phyloP scores from a whole-genome alignment of 2,329 filamentous ascomycete genomes.

The Penicillium sp. region DNA sequence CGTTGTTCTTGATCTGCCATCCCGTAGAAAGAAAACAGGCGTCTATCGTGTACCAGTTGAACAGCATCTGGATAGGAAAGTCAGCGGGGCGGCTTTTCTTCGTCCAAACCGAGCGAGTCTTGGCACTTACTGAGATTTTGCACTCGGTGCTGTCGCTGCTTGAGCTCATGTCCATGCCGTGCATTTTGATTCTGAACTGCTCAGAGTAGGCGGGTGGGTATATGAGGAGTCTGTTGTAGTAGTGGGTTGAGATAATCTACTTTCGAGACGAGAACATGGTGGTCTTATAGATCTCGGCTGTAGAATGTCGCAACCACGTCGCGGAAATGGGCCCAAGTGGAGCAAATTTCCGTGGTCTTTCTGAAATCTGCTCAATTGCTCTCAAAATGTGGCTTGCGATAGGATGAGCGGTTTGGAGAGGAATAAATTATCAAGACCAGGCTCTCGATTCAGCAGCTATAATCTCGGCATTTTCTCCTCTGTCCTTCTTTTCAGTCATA shows the following conservation, averaged over 20 bases:
- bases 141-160: conserved; percentile 26
- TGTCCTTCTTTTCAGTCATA: neutral
- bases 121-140: conserved; percentile 38
- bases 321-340: conserved; percentile 13
- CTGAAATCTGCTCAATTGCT: conserved; percentile 30
- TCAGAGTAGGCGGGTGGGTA: neutral
- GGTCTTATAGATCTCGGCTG: conserved; percentile 14
- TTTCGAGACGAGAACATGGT: neutral
- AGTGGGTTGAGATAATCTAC: neutral
- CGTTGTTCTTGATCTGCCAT: conserved; percentile 31
- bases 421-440: no score
- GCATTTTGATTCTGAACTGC: conserved; percentile 16
- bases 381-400: conserved; percentile 15
- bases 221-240: neutral
- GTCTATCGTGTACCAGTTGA: conserved; percentile 40
- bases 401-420: neutral
- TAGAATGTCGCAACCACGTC: neutral
- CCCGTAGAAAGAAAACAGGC: conserved; percentile 33
- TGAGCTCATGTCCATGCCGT: conserved; percentile 34
- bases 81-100: conserved; percentile 9
- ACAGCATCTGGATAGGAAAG: conserved; percentile 34
- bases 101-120: conserved; percentile 16
- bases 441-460: neutral
- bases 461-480: neutral
- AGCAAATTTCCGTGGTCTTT: conserved; percentile 7